Base-by-base conservation (phyloP, 2,329 filamentous ascomycete species). In the Tolypocladium tropicale region DNA sequence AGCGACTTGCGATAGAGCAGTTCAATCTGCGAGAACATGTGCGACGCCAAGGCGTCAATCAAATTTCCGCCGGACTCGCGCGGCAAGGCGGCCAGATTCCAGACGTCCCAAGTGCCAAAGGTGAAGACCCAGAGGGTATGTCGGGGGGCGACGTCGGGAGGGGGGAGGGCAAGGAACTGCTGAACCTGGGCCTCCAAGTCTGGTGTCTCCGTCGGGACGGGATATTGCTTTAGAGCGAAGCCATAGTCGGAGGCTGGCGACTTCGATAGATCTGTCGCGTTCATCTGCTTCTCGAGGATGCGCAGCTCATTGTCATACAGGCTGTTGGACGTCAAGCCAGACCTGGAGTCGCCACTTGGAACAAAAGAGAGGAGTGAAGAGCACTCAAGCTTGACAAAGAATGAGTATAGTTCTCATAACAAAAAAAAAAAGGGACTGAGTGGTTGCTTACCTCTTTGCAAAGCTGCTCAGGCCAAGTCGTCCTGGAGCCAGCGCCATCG, bases 31-130 rank as follows among this genome's bases (percentile, higher is more conserved):
- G 68, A 61, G 55, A 81, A 76, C 0, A 81, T 62, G 14, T 73
- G 66, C 12, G 64, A 60, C 5, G 72, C 63, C 33, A 76, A 67
- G 5, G 64, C 60, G 39, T 71, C 71, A 10, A 80, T 57, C 1
- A 73, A 56, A 1, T 64, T 60, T 34, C 72, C 69, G 11, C 74
- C 73, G 1, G 68, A 60, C 10, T 66, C 62, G 11, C 71, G 66
- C 1, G 79, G 78, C 21, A 80, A 62, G 2, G 77, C 70, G 0
- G 79, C 73, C 21, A 81, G 64, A 12, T 76, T 74, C 78, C 78
- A 82, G 53, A 80, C 65, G 56, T 82, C 79, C 78, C 78, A 81
- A 33, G 74, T 74, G n/a, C 79, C 79, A 55, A 80, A 74, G 11
- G 70, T 75, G 55, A 82, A 77, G 16, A 81, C 67, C 75, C 76